Percentiles rank a stretch among this genome's conserved stretches.
Conservation (phyloP, 139 green algal genomes). For the Tetradesmus lagerheimii region DNA sequence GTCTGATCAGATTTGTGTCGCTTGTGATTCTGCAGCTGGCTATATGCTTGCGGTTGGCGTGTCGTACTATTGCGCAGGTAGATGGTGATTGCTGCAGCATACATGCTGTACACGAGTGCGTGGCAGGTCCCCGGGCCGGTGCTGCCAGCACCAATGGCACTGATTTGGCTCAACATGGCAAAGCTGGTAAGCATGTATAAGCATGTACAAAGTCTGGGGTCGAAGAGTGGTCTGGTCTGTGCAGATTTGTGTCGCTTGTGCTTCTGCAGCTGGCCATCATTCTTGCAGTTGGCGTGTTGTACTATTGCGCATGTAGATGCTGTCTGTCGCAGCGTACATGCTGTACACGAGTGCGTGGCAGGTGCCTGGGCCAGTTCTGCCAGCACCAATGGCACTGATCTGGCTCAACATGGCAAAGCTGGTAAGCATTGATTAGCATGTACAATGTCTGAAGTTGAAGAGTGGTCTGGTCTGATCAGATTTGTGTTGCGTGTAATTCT, state of each 20-base stretch:
- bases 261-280: too few species aligned
- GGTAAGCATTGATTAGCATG: slow-evolving; percentile 26
- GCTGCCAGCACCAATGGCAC: slow-evolving; percentile 60
- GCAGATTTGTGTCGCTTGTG: too few species aligned
- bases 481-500: too few species aligned
- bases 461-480: too few species aligned
- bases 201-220: neutral
- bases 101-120: slow-evolving; percentile 61
- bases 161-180: slow-evolving; percentile 78
- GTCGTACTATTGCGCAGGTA: too few species aligned
- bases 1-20: too few species aligned
- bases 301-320: too few species aligned
- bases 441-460: neutral
- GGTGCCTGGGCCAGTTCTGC: slow-evolving; percentile 9
- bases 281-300: too few species aligned
- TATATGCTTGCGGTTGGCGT: too few species aligned
- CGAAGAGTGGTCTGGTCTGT: too few species aligned
- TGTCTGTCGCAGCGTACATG: slow-evolving; percentile 60
- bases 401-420: slow-evolving; percentile 75
- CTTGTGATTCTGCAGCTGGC: too few species aligned
- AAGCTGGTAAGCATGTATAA: slow-evolving; percentile 49
- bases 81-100: slow-evolving; percentile 62
- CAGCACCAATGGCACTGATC: slow-evolving; percentile 59
- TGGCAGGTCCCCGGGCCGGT: slow-evolving; percentile 56
- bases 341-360: slow-evolving; percentile 61